These are phyloP conservation scores for Sporormia fimetaria DNA, from an alignment of 495 filamentous ascomycete genomes.

Conservation along the genomic window DNA sequence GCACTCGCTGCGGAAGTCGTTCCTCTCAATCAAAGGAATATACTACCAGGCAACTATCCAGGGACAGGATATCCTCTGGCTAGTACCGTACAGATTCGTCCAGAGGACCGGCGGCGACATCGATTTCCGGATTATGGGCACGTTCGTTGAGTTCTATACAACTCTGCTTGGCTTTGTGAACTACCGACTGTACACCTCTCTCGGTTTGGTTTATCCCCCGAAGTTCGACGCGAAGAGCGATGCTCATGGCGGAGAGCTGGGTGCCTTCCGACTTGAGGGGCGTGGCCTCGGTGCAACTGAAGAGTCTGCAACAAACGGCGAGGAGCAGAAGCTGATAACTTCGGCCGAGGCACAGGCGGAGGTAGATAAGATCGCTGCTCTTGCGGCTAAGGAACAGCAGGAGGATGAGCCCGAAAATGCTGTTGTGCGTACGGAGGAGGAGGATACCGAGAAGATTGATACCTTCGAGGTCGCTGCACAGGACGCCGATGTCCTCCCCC, in stretches of 20 bases:
- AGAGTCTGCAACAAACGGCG: conserved; percentile 24
- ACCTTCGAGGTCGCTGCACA: conserved; percentile 66
- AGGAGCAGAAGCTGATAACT: background rate
- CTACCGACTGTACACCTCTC: conserved; percentile 79
- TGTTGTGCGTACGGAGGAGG: conserved; percentile 38
- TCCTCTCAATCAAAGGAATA: conserved; percentile 96
- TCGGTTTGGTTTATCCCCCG: conserved; percentile 87
- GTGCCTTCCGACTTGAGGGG: conserved; percentile 80
- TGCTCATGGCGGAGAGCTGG: conserved; percentile 77
- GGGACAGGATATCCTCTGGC: conserved; percentile 95
- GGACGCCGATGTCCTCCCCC: conserved; percentile 74
- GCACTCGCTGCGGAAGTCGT: conserved; percentile 83
- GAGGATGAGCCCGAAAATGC: conserved; percentile 17
- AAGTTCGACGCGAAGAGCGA: conserved; percentile 83
- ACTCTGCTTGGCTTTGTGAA: conserved; percentile 93
- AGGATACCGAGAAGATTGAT: conserved; percentile 59
- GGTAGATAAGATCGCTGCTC: conserved; percentile 30
- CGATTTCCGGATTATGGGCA: conserved; percentile 97
- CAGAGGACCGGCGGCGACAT: conserved; percentile 85
- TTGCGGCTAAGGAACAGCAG: conserved; percentile 32
- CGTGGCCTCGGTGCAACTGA: conserved; percentile 38
- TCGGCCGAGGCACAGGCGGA: conserved; percentile 30
- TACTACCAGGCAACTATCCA: conserved; percentile 98
- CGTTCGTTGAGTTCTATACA: conserved; percentile 97
- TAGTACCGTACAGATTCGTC: conserved; percentile 94